phyloP scores from a whole-genome alignment of 2,329 filamentous ascomycete species.

The Fusarium continuum region DNA sequence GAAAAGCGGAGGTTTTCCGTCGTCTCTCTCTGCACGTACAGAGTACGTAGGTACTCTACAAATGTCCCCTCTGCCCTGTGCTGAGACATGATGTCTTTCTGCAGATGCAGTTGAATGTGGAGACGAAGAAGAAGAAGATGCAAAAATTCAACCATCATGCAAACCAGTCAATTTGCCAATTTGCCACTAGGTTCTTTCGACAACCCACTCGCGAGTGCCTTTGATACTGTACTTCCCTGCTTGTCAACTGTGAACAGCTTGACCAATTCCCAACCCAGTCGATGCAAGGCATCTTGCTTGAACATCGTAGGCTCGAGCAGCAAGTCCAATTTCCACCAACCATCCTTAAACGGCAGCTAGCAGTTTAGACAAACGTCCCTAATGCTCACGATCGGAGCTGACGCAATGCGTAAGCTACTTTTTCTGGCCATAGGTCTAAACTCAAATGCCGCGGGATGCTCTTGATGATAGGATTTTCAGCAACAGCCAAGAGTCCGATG shows the following conservation, averaged over 20 bases:
- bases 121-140: slow-evolving; percentile 3
- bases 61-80: slow-evolving; percentile 1
- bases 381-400: slow-evolving; percentile 40
- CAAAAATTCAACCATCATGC: slow-evolving; percentile 27
- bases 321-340: slow-evolving; percentile 35
- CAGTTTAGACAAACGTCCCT: slow-evolving; percentile 25
- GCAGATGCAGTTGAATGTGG: slow-evolving; percentile 6
- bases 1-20: slow-evolving; percentile 22
- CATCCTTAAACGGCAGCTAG: slow-evolving; percentile 28
- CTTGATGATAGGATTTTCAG: slow-evolving; percentile 12
- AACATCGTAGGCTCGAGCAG: not conserved
- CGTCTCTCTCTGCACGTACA: slow-evolving; percentile 4
- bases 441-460: slow-evolving; percentile 35
- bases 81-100: slow-evolving; percentile 25
- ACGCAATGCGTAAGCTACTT: slow-evolving; percentile 39
- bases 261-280: not conserved
- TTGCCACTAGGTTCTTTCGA: slow-evolving; percentile 20
- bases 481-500: slow-evolving; percentile 13
- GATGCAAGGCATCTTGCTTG: slow-evolving; percentile 4
- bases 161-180: slow-evolving; percentile 36
- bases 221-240: slow-evolving; percentile 8
- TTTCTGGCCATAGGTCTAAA: slow-evolving; percentile 38
- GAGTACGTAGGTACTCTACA: not conserved
- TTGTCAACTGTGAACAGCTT: not conserved
- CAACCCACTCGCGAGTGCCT: not conserved